Percentiles rank a stretch among this genome's conserved stretches.
Evolutionary conservation across 1,139 yeast genomes (phyloP).

Genomic region (Pichia sp.): DNA sequence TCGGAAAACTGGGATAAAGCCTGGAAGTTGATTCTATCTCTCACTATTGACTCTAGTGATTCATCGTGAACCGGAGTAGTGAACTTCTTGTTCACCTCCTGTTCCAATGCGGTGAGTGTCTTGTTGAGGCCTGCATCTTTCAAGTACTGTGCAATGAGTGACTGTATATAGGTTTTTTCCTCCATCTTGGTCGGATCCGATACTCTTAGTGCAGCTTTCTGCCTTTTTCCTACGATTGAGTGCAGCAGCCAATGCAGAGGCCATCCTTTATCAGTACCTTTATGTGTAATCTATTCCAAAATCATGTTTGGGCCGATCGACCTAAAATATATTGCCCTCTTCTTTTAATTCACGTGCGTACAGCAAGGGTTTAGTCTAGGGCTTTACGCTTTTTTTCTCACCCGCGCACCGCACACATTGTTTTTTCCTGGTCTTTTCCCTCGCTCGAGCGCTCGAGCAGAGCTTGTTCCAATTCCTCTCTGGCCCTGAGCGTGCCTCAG

Average conservation of each 20-base stretch:
- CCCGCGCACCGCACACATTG: constrained; percentile 5
- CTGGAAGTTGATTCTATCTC: constrained; percentile 45
- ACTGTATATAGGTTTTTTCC: constrained; percentile 22
- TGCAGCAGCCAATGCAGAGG: no score
- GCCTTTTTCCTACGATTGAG: no score
- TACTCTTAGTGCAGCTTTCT: no score
- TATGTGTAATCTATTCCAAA: background rate
- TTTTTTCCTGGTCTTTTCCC: background rate
- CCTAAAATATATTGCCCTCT: no score
- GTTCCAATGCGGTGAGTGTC: constrained; percentile 47
- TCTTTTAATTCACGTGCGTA: background rate
- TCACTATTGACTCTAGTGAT: constrained; percentile 45
- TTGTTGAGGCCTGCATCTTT: constrained; percentile 40
- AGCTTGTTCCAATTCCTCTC: background rate
- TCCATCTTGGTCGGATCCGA: background rate
- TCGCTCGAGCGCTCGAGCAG: background rate
- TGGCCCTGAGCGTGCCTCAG: background rate
- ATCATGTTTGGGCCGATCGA: no score
- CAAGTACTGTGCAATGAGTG: constrained; percentile 55
- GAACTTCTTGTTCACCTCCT: constrained; percentile 27
- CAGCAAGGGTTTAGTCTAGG: background rate
- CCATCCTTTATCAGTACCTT: background rate
- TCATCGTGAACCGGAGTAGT: constrained; percentile 35
- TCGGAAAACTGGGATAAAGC: constrained; percentile 3
- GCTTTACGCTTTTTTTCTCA: background rate